phyloP scores from a whole-genome alignment of 257 asterid genomes.

The Ligustrum vulgare region DNA sequence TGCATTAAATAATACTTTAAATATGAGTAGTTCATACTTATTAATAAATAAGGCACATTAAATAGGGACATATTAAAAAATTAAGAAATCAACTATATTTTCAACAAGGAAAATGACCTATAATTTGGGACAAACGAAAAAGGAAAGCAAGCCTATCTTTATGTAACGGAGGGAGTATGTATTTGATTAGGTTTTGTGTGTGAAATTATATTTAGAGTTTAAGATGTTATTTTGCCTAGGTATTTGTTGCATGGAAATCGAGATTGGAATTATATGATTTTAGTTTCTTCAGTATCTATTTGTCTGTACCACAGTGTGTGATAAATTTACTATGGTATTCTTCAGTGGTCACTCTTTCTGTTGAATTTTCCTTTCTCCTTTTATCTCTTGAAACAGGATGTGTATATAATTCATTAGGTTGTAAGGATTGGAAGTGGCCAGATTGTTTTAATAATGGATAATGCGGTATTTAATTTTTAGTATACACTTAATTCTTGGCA shows the following conservation, averaged over 20 bases:
- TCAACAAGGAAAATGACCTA: too few species aligned
- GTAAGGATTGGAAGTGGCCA: not conserved
- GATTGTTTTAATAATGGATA: too few species aligned
- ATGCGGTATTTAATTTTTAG: not conserved
- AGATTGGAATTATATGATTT: not conserved
- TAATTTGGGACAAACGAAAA: too few species aligned
- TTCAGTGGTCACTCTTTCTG: not conserved
- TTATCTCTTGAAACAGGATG: not conserved
- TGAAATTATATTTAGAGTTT: not conserved
- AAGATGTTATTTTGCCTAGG: not conserved
- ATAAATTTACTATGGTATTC: not conserved
- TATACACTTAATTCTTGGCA: not conserved
- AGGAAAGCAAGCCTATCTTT: too few species aligned
- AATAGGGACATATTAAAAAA: too few species aligned
- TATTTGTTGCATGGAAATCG: not conserved
- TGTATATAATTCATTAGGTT: not conserved
- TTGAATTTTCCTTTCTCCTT: not conserved
- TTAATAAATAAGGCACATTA: too few species aligned
- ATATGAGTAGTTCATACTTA: too few species aligned
- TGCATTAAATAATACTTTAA: too few species aligned
- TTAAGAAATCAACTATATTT: too few species aligned
- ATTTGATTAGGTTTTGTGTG: not conserved
- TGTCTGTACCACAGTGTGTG: not conserved
- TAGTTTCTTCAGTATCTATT: not conserved
- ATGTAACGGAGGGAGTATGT: not conserved